Evolutionary conservation across 441 rosid genomes (phyloP).

Genomic region (Corymbia citriodora): DNA sequence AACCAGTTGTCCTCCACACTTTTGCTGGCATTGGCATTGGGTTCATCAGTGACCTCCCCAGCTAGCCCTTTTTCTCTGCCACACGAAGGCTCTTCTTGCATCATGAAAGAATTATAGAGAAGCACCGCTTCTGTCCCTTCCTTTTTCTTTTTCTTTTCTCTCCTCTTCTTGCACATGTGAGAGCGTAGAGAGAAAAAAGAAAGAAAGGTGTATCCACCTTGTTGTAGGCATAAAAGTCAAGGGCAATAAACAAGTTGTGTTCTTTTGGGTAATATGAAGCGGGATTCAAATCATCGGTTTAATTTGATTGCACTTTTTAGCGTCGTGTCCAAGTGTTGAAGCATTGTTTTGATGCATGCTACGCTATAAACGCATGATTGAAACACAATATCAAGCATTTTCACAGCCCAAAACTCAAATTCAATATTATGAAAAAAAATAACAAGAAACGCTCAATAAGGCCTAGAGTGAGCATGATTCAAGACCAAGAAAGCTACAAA

Average conservation of each 20-base stretch:
- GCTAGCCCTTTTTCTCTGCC: rapidly evolving
- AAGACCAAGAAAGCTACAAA: not conserved
- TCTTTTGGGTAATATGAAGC: too few relatives aligned
- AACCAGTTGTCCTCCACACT: not conserved
- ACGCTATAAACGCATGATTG: not conserved
- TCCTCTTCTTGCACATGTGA: not conserved
- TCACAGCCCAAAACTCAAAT: not conserved
- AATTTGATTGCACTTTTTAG: too few relatives aligned
- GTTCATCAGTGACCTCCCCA: not conserved
- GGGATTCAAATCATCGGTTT: not conserved
- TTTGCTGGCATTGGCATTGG: not conserved
- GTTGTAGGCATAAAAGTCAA: not conserved
- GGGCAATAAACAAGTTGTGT: not conserved
- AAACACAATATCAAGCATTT: not conserved
- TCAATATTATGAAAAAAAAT: not conserved
- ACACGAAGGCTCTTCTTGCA: not conserved
- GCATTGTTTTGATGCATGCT: not conserved
- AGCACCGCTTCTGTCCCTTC: not conserved
- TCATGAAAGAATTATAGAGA: rapidly evolving
- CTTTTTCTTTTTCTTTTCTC: not conserved
- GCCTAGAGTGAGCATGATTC: not conserved
- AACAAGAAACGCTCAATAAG: not conserved
- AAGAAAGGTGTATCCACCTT: not conserved
- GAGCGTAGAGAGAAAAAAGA: not conserved
- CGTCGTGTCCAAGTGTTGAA: not conserved